Percentiles rank a stretch among this genome's conserved stretches.
phyloP scores from a whole-genome alignment of 169 alveolate species.

The Plasmodium coatneyi region DNA sequence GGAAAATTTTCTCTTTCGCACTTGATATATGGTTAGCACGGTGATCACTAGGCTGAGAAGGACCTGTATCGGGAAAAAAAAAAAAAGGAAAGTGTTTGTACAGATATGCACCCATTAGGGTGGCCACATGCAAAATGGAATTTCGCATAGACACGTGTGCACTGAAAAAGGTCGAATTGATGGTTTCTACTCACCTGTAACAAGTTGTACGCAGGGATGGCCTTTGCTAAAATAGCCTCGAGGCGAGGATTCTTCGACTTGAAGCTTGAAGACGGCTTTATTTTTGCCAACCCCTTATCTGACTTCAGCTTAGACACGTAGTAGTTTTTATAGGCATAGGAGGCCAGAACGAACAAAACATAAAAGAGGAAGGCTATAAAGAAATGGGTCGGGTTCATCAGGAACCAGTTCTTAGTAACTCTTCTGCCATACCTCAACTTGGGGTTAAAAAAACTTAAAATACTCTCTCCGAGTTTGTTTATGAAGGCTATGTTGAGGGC shows the following conservation, averaged over 20 bases:
- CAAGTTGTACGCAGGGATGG: slow-evolving; percentile 29
- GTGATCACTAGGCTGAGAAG: slow-evolving; percentile 25
- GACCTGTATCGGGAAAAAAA: background rate
- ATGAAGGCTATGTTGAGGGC: slow-evolving; percentile 17
- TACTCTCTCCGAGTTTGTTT: slow-evolving; percentile 19
- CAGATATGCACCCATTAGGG: background rate
- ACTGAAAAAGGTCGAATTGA: background rate
- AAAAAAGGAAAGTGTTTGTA: background rate
- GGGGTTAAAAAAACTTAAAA: slow-evolving; percentile 47
- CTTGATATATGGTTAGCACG: slow-evolving; percentile 18
- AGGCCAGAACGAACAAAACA: background rate
- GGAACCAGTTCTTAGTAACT: slow-evolving; percentile 41
- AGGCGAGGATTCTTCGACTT: background rate
- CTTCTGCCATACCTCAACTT: slow-evolving; percentile 33
- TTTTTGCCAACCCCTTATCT: slow-evolving; percentile 5
- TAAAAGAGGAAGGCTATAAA: slow-evolving; percentile 32
- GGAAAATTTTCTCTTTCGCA: slow-evolving; percentile 24
- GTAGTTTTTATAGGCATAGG: slow-evolving; percentile 17
- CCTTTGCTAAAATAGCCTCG: background rate
- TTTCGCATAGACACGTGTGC: background rate
- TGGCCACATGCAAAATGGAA: background rate
- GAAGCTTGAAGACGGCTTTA: slow-evolving; percentile 6
- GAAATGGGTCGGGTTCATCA: slow-evolving; percentile 52
- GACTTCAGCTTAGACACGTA: background rate
- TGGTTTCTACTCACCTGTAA: slow-evolving; percentile 1